Evolutionary conservation across 768 basidiomycete genomes (phyloP).

Genomic region (Podaxis pistillaris): DNA sequence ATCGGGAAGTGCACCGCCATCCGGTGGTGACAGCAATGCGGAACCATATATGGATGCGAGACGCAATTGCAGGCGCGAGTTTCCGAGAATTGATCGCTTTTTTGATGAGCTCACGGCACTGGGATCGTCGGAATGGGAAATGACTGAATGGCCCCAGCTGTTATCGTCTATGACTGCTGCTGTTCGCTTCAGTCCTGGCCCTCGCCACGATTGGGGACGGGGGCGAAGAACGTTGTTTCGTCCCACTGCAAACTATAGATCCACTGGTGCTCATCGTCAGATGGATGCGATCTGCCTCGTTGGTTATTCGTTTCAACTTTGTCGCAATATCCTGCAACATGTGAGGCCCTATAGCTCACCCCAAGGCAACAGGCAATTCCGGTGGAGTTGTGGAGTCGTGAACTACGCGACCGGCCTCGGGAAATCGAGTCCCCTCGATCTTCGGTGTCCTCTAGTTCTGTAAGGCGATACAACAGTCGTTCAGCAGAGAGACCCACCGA

Average conservation of each 20-base stretch:
- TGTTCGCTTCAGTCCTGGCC: conserved; percentile 2
- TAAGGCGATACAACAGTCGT: background rate
- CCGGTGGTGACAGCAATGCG: conserved; percentile 19
- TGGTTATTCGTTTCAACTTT: conserved; percentile 1
- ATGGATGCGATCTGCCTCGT: background rate
- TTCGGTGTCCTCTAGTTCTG: background rate
- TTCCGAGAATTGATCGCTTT: conserved; percentile 16
- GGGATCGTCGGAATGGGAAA: conserved; percentile 1
- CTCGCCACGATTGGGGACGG: background rate
- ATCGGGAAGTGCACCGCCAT: conserved; percentile 17
- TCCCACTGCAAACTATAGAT: conserved; percentile 9
- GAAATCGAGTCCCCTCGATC: background rate
- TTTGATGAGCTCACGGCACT: conserved; percentile 1
- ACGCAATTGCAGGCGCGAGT: conserved; percentile 16
- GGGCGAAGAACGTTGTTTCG: conserved; percentile 3
- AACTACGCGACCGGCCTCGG: background rate
- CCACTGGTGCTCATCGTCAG: background rate
- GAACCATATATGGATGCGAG: conserved; percentile 19
- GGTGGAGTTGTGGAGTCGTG: conserved; percentile 3
- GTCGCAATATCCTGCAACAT: background rate
- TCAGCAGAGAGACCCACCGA: no score
- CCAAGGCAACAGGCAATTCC: background rate
- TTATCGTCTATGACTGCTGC: background rate
- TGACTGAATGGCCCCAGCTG: background rate
- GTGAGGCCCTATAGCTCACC: background rate